phyloP scores from a whole-genome alignment of 169 alveolate species.

The Cryptosporidium baileyi region DNA sequence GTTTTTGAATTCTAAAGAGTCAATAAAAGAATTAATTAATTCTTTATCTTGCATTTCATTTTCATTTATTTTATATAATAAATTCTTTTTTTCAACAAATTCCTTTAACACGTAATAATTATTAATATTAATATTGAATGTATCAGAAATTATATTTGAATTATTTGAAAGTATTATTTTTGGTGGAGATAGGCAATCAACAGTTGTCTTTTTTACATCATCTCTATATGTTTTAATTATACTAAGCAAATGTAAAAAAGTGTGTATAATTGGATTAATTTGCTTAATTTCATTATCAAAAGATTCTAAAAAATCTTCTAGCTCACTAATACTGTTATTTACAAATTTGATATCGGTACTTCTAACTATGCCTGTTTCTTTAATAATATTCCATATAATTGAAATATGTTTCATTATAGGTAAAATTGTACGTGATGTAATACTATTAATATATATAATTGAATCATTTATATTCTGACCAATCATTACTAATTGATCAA shows the following conservation, averaged over 20 bases:
- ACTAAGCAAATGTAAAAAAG: conserved; percentile 22
- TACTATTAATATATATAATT: background rate
- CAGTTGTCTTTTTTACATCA: no score
- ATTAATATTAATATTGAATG: background rate
- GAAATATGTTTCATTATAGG: conserved; percentile 17
- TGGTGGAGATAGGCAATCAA: no score
- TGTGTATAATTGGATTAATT: conserved; percentile 18
- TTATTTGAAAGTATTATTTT: conserved; percentile 21
- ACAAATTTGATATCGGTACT: conserved; percentile 3
- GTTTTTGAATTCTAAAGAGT: conserved; percentile 12
- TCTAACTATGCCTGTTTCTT: background rate
- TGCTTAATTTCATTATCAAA: background rate
- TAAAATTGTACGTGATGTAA: background rate
- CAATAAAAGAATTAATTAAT: background rate
- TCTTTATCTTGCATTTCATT: background rate
- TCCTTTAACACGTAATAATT: background rate
- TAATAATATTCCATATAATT: conserved; percentile 10
- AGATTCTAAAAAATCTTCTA: background rate
- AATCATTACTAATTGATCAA: conserved; percentile 64
- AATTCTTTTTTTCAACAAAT: background rate
- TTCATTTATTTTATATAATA: background rate
- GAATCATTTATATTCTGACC: conserved; percentile 51
- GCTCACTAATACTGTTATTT: background rate
- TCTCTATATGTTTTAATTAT: conserved; percentile 16
- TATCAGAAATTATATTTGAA: conserved; percentile 17